Evolutionary conservation across 805 yeast genomes (phyloP).

Genomic region (Candida ficus): DNA sequence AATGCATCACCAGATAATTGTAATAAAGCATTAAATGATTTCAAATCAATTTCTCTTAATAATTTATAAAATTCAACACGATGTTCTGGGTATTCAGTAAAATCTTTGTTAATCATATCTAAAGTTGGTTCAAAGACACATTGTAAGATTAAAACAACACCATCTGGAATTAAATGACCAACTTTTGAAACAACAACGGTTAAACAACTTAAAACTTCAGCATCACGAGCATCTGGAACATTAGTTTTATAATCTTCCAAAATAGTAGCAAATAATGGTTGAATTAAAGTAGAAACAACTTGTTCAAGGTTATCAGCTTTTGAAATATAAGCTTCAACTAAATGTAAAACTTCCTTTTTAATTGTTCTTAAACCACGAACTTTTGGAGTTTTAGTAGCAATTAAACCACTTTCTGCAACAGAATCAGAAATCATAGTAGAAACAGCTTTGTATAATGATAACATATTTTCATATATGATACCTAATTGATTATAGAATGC

Average conservation of each 20-base stretch:
- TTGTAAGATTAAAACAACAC: constrained; percentile 80
- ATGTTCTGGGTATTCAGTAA: constrained; percentile 96
- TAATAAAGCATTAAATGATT: constrained; percentile 79
- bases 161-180: constrained; percentile 84
- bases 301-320: constrained; percentile 82
- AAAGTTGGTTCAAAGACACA: constrained; percentile 92
- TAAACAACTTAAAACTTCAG: constrained; percentile 94
- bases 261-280: constrained; percentile 78
- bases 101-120: constrained; percentile 92
- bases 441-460: constrained; percentile 83
- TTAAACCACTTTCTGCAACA: constrained; percentile 73
- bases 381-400: constrained; percentile 92
- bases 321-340: constrained; percentile 83
- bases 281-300: constrained; percentile 75
- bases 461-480: constrained; percentile 81
- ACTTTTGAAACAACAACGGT: constrained; percentile 84
- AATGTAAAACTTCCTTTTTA: constrained; percentile 85
- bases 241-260: constrained; percentile 83
- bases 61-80: constrained; percentile 93
- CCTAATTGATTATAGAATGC: constrained; percentile 87
- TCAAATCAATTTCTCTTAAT: constrained; percentile 78
- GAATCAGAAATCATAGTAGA: constrained; percentile 77
- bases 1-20: constrained; percentile 90
- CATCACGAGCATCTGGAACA: constrained; percentile 96
- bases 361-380: constrained; percentile 94